These are phyloP conservation scores for Ascodesmis nigricans DNA, from an alignment of 495 filamentous ascomycete species.

Conservation along the genomic window DNA sequence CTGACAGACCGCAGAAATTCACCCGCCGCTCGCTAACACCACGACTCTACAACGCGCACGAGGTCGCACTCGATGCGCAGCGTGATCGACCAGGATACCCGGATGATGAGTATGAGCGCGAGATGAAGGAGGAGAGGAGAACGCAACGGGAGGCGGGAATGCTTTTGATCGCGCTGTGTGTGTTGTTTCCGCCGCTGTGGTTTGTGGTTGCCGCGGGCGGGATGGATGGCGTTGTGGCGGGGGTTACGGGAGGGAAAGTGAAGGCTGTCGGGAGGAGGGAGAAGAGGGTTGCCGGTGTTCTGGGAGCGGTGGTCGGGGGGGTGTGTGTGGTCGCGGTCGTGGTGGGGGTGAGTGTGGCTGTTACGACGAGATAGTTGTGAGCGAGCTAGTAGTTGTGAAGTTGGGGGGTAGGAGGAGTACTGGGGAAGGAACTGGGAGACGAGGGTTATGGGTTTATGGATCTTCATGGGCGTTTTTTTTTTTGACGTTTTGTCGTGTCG, in stretches of 20 bases:
- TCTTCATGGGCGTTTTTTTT: too few species aligned
- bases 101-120: too few species aligned
- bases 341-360: slow-evolving; percentile 5
- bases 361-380: too few species aligned
- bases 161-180: slow-evolving; percentile 10
- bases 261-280: slow-evolving; percentile 15
- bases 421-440: too few species aligned
- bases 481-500: too few species aligned
- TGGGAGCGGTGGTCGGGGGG: slow-evolving; percentile 12
- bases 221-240: slow-evolving; percentile 14
- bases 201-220: slow-evolving; percentile 15
- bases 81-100: too few species aligned
- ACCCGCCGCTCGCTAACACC: slow-evolving; percentile 4
- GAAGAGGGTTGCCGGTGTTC: slow-evolving; percentile 14
- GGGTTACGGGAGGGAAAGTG: slow-evolving; percentile 11
- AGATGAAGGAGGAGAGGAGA: too few species aligned
- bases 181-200: slow-evolving; percentile 17
- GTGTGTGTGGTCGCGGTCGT: slow-evolving; percentile 15
- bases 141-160: too few species aligned
- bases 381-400: too few species aligned
- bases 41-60: slow-evolving; percentile 3
- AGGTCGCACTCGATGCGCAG: slow-evolving; percentile 3
- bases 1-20: slow-evolving; percentile 1
- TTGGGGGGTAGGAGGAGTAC: too few species aligned
- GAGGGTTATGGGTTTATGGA: too few species aligned